Evolutionary conservation across 1,284 basidiomycete genomes (phyloP).

Genomic region (Leucoagaricus sp.): DNA sequence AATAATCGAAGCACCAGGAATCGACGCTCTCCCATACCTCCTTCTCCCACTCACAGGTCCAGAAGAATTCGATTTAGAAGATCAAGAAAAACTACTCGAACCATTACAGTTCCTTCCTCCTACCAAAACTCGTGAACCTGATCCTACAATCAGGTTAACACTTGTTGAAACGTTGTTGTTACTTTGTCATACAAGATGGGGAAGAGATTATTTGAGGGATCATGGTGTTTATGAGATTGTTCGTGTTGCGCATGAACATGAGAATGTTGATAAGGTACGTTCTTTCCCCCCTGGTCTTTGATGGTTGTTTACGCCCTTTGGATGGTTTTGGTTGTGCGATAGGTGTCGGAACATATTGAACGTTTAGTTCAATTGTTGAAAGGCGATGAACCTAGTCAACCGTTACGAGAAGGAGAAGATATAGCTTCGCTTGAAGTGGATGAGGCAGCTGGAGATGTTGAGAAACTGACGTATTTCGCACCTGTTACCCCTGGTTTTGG

Average conservation of each 20-base stretch:
- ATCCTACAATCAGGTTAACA: slow-evolving; percentile 79
- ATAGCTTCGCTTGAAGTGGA: slow-evolving; percentile 14
- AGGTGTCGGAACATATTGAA: slow-evolving; percentile 36
- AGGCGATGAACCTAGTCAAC: slow-evolving; percentile 32
- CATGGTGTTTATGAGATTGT: slow-evolving; percentile 91
- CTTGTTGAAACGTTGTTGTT: slow-evolving; percentile 90
- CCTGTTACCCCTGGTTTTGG: background rate
- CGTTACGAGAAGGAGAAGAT: slow-evolving; percentile 25
- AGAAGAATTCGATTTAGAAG: slow-evolving; percentile 93
- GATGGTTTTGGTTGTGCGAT: background rate
- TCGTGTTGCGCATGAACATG: slow-evolving; percentile 78
- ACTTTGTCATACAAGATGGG: slow-evolving; percentile 87
- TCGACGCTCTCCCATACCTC: slow-evolving; percentile 82
- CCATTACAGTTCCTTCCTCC: slow-evolving; percentile 88
- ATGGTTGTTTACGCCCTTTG: background rate
- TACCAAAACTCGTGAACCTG: slow-evolving; percentile 84
- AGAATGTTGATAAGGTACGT: slow-evolving; percentile 76
- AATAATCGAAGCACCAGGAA: slow-evolving; percentile 83
- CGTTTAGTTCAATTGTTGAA: slow-evolving; percentile 33
- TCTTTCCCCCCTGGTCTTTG: background rate
- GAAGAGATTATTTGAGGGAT: slow-evolving; percentile 78
- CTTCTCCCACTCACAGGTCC: slow-evolving; percentile 92
- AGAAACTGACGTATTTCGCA: background rate
- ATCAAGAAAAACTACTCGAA: slow-evolving; percentile 85
- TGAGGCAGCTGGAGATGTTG: slow-evolving; percentile 19